Conservation (phyloP, 1,284 basidiomycete genomes). For the Cutaneotrichosporon sp. region DNA sequence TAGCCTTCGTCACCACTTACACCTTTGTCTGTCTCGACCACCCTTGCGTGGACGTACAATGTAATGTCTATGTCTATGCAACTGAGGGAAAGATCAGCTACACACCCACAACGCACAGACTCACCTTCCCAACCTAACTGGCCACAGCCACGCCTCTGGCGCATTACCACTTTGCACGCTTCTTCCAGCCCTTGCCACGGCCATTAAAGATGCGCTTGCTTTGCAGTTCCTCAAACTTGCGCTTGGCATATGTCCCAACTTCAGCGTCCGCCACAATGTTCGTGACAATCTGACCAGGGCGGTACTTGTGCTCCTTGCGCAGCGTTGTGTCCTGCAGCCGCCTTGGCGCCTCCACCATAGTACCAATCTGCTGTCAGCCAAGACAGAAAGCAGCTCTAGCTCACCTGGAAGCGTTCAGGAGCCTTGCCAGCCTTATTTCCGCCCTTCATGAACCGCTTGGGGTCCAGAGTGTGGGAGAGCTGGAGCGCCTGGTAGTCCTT, state of each 20-base stretch:
- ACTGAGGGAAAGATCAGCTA: constrained; percentile 7
- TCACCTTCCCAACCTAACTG: constrained; percentile 13
- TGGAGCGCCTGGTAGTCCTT: constrained; percentile 90
- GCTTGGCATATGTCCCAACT: constrained; percentile 81
- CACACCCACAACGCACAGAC: constrained; percentile 1
- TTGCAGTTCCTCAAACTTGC: constrained; percentile 85
- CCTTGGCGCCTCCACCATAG: constrained; percentile 67
- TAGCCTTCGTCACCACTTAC: constrained; percentile 2
- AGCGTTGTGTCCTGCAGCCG: constrained; percentile 69
- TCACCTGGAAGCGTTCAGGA: constrained; percentile 82
- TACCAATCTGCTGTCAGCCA: constrained; percentile 66
- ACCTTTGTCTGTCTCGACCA: background rate
- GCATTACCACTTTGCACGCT: constrained; percentile 53
- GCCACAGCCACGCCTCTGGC: too few species aligned
- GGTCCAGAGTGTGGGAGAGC: constrained; percentile 86
- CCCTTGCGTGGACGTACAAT: constrained; percentile 21
- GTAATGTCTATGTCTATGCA: constrained; percentile 12
- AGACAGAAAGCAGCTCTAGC: background rate
- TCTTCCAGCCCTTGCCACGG: constrained; percentile 65
- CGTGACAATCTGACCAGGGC: constrained; percentile 79
- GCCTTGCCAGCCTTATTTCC: constrained; percentile 68
- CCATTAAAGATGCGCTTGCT: constrained; percentile 65
- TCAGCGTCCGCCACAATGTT: constrained; percentile 83
- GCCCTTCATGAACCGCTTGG: constrained; percentile 90
- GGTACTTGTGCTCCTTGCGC: constrained; percentile 72